phyloP scores from a whole-genome alignment of 805 yeast species.

The Candida caryicola region DNA sequence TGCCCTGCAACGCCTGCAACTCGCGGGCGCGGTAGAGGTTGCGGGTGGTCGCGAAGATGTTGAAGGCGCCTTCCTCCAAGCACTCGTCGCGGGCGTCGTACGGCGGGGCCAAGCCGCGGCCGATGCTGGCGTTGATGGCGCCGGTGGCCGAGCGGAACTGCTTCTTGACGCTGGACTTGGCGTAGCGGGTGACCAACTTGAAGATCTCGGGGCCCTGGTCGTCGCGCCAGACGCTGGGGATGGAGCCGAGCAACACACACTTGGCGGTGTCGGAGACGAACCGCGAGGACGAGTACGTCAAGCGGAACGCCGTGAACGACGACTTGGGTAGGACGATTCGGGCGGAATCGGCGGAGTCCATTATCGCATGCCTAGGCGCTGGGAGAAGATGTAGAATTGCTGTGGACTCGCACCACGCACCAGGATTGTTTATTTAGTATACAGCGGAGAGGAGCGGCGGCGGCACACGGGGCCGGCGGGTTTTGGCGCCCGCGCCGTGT shows the following conservation, averaged over 20 bases:
- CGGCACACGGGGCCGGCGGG: too few relatives aligned
- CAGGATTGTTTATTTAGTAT: too few relatives aligned
- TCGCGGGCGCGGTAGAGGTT: not conserved
- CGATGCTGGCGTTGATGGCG: constrained; percentile 6
- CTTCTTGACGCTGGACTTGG: constrained; percentile 10
- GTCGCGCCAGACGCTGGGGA: constrained; percentile 56
- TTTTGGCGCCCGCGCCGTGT: too few relatives aligned
- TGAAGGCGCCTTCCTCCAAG: constrained; percentile 8
- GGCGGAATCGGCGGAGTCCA: not conserved
- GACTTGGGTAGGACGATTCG: constrained; percentile 37
- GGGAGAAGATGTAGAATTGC: too few relatives aligned
- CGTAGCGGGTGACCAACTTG: constrained; percentile 10
- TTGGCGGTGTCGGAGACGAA: constrained; percentile 50
- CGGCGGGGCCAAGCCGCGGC: constrained; percentile 4
- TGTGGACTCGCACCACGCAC: too few relatives aligned
- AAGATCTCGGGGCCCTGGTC: constrained; percentile 31
- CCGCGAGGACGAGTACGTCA: constrained; percentile 49
- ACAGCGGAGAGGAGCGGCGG: too few relatives aligned
- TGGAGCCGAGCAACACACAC: constrained; percentile 51
- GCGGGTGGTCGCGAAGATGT: constrained; percentile 5
- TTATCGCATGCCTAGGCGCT: too few relatives aligned
- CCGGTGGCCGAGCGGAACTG: constrained; percentile 6
- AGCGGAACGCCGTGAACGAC: constrained; percentile 62
- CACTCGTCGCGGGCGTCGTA: constrained; percentile 2
- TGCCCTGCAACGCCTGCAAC: not conserved